Evolutionary conservation across 371 early-diverging fungal genomes (phyloP).

Genomic region (Mortierella polycephala): DNA sequence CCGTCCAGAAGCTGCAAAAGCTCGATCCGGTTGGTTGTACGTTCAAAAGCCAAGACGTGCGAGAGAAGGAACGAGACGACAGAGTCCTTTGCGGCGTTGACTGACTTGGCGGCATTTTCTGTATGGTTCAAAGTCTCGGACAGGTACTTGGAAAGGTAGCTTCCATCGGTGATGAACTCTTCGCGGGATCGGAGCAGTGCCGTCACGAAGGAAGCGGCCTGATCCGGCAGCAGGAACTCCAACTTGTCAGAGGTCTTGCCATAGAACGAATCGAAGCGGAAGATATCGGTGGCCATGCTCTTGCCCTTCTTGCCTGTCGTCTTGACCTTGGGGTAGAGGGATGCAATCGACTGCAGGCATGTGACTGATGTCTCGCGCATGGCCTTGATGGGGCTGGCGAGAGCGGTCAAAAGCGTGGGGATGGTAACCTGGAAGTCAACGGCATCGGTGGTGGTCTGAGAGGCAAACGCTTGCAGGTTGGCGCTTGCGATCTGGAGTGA

Average conservation of each 20-base stretch:
- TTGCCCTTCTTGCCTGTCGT: constrained; percentile 58
- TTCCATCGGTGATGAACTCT: constrained; percentile 60
- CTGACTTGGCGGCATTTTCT: constrained; percentile 30
- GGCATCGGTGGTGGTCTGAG: constrained; percentile 33
- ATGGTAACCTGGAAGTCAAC: constrained; percentile 85
- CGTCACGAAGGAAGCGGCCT: constrained; percentile 19
- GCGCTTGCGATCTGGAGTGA: constrained; percentile 73
- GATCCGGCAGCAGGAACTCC: constrained; percentile 46
- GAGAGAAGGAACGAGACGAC: constrained; percentile 75
- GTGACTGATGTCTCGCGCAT: constrained; percentile 70
- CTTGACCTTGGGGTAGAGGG: constrained; percentile 62
- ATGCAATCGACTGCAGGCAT: constrained; percentile 65
- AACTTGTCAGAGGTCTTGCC: constrained; percentile 53
- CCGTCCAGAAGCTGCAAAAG: constrained; percentile 65
- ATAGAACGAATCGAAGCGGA: constrained; percentile 66
- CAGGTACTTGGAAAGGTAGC: constrained; percentile 47
- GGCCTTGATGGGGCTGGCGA: constrained; percentile 61
- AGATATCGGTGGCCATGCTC: constrained; percentile 57
- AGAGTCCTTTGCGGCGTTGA: constrained; percentile 26
- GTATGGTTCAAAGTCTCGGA: constrained; percentile 30
- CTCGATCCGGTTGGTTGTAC: constrained; percentile 58
- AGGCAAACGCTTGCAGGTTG: constrained; percentile 62
- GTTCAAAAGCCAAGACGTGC: constrained; percentile 68
- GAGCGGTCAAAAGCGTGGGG: constrained; percentile 76
- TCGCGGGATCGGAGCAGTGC: constrained; percentile 54